Evolutionary conservation across 2,329 filamentous ascomycete species (phyloP), one percentile per base, ranked within the genome.

Genomic region (Stagonosporopsis vannaccii): DNA sequence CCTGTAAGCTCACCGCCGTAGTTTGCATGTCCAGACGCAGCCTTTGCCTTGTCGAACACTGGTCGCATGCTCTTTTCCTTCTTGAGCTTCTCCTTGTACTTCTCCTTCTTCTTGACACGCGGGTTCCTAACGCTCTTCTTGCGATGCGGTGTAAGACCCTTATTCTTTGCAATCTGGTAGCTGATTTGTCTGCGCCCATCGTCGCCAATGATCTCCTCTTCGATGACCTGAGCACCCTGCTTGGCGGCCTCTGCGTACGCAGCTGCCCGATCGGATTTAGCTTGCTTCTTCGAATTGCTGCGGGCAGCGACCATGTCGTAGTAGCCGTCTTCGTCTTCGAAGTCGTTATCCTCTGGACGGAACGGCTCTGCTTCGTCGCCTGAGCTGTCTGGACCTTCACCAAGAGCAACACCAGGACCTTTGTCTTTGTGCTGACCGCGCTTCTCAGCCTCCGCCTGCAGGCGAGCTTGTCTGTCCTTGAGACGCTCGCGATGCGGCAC

Each of bases 81-180:
- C 90, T 97, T 98, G 85, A 94, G 90, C 85, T 96, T 97, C 77
- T 92, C 90, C 74, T 96, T 92, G 76, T 87, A 99, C 86, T 92
- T 92, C 87, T 92, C 92, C 78, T 92, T 87, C 89, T 97, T 98
- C 89, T 98, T 99, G 63, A 98, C 94, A 75, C 95, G 84, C 32
- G 95, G 93, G 80, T 99, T 99, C 61, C 94, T 84, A 56, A 92
- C 90, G 68, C 96, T 93, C 87, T 99, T 98, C 84, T 90, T 96
- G 62, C 94, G 84, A 77, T 90, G 89, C 42, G 93, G 92, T 56
- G 91, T 88, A 61, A 99, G 80, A 28, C 95, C 95, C 84, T 97
- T 97, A 80, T 99, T 99, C 86, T 98, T 97, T 80, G 93, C 87
- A 72, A 99, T 99, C 66, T 88, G 86, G 78, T 97, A 98, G 17